A percentile compares a stretch with the other conserved stretches of the same genome.
phyloP scores from a whole-genome alignment of 371 early-diverging fungal species.

The Polyrhizophydium stewartii region DNA sequence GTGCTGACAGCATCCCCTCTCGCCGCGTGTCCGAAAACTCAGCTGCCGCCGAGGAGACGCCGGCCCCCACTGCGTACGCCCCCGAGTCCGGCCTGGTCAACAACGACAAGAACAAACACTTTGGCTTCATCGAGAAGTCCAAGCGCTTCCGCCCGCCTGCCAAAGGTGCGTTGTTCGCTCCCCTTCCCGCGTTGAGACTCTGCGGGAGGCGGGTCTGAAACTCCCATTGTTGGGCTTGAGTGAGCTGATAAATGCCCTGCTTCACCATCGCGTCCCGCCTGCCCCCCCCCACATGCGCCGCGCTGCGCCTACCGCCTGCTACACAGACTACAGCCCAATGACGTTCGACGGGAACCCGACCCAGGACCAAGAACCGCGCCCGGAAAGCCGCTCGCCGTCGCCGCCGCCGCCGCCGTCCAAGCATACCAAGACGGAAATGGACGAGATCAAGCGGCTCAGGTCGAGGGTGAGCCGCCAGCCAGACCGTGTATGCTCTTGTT shows the following conservation, averaged over 20 bases:
- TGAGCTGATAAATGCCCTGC: background rate
- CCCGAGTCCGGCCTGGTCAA: slow-evolving; percentile 15
- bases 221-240: background rate
- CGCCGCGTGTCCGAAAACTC: too few species aligned
- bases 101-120: slow-evolving; percentile 22
- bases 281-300: too few species aligned
- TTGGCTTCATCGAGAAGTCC: slow-evolving; percentile 22
- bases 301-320: too few species aligned
- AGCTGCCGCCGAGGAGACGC: slow-evolving; percentile 18
- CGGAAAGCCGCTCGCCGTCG: background rate
- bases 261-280: background rate
- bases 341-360: too few species aligned
- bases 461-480: slow-evolving; percentile 7
- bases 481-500: background rate
- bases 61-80: slow-evolving; percentile 26
- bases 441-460: slow-evolving; percentile 16
- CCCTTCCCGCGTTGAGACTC: too few species aligned
- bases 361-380: too few species aligned
- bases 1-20: too few species aligned
- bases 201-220: too few species aligned
- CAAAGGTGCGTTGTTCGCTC: background rate
- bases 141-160: slow-evolving; percentile 16
- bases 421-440: background rate
- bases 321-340: too few species aligned
- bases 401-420: background rate